Base-by-base conservation (phyloP, 495 filamentous ascomycete genomes). In the Hypomontagnella monticulosa region DNA sequence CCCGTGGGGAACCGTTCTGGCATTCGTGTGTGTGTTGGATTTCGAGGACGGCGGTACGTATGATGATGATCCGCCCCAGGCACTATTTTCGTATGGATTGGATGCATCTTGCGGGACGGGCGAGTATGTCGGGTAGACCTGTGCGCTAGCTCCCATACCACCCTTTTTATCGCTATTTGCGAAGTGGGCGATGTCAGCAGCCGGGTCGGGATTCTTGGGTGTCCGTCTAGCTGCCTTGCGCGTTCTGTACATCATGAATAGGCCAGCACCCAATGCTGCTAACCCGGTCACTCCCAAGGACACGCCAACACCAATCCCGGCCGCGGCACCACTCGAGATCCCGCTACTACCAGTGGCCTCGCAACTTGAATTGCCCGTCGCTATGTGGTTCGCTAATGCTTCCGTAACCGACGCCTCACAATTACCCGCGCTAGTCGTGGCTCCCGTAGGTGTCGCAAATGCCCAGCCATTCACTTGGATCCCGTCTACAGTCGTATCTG, bases 381-480 rank as follows among this genome's bases (percentile, higher is more conserved):
- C 43, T 46, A 51, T n/a, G 4, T 50, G 42, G n/a, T 37, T 66
- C 20, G 70, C 57, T 11, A 67, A 49, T 27, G 66, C 63, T 11
- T 60, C 20, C 4, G 53, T 27, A 33, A 69, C 30, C 10, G 66
- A 59, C 15, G 66, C 66, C 7, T 50, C 61, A 33, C 66, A 69
- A 18, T 33, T 66, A 10, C 47, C 30, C 18, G 51, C 27, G 34
- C 34, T 30, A 36, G 37, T 38, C 1, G 55, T 41, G 36, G 54
- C 9, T 20, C 19, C 57, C 11, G 69, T 57, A n/a, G 63, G 43
- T 15, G 49, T 34, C 8, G 67, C 64, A 38, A 73, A 69, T 12
- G 53, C 23, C 57, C 66, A 73, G 19, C 71, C 71, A 33, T 73
- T 73, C 14, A 73, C 55, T 2, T 62, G 71, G 18, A 73, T 63